These are phyloP conservation scores for Ammopiptanthus mongolicus DNA, from an alignment of 306 rosid species.

Conservation along the genomic window DNA sequence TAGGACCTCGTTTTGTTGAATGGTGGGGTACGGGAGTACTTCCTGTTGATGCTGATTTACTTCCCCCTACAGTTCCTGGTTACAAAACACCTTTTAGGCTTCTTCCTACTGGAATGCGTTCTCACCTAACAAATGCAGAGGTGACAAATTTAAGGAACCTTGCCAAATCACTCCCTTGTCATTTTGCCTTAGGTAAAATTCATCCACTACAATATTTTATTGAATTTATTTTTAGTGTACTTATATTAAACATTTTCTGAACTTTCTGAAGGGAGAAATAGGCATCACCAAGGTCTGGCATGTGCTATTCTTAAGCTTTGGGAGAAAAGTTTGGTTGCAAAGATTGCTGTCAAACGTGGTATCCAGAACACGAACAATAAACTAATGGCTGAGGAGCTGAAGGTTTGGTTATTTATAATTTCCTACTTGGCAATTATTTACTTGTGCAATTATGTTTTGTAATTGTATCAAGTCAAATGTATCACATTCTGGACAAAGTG, in stretches of 20 bases:
- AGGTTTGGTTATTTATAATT: constrained; percentile 44
- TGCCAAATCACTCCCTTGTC: constrained; percentile 86
- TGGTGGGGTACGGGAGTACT: constrained; percentile 98
- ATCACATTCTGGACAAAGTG: not conserved
- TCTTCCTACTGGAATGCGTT: constrained; percentile 93
- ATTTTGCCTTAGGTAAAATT: constrained; percentile 87
- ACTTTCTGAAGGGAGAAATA: constrained; percentile 75
- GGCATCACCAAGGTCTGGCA: constrained; percentile 95
- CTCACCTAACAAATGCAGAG: constrained; percentile 85
- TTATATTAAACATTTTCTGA: constrained; percentile 14
- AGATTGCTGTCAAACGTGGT: constrained; percentile 95
- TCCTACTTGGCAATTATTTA: not conserved
- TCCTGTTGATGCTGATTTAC: constrained; percentile 94
- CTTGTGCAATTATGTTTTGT: constrained; percentile 8
- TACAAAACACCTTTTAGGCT: constrained; percentile 94
- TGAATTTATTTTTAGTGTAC: not conserved
- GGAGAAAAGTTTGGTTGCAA: constrained; percentile 84
- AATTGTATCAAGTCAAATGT: not conserved
- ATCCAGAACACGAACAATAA: constrained; percentile 98
- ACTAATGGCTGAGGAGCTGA: constrained; percentile 89
- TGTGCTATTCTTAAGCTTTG: constrained; percentile 79
- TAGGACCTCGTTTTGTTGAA: constrained; percentile 94
- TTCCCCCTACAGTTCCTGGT: constrained; percentile 70
- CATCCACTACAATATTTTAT: constrained; percentile 15
- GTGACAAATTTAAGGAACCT: constrained; percentile 73